These are phyloP conservation scores for Elsinoe fawcettii DNA, from an alignment of 2,329 filamentous ascomycete genomes.

Conservation along the genomic window DNA sequence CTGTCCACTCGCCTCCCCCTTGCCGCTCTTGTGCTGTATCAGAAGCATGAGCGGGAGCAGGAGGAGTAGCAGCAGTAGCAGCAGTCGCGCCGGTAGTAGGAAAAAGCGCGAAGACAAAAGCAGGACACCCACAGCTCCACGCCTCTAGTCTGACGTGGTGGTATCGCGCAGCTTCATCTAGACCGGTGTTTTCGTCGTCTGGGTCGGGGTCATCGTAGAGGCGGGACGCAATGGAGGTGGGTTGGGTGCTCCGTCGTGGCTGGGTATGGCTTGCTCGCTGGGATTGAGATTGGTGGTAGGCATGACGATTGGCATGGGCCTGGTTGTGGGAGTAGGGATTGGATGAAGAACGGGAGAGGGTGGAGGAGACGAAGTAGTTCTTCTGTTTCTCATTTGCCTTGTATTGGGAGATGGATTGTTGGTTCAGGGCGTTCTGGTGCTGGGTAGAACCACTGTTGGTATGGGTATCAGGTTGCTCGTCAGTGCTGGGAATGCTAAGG, in stretches of 20 bases:
- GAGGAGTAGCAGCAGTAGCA: no score
- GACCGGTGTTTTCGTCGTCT: background rate
- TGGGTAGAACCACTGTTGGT: background rate
- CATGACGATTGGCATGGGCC: no score
- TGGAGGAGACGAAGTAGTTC: conserved; percentile 58
- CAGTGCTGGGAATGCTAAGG: background rate
- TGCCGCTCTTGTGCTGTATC: background rate
- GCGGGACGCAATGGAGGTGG: conserved; percentile 1
- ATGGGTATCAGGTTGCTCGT: no score
- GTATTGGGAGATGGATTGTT: no score
- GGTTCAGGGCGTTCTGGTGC: background rate
- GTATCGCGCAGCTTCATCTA: conserved; percentile 41
- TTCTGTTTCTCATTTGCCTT: background rate
- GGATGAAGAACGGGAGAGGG: conserved; percentile 31
- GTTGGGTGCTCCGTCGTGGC: background rate
- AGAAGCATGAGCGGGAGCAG: background rate
- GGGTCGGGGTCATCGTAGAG: conserved; percentile 10
- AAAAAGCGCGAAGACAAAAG: conserved; percentile 73
- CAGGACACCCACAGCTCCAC: conserved; percentile 88
- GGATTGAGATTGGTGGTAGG: no score
- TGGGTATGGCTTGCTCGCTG: no score
- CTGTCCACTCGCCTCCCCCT: no score
- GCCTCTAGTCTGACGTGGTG: conserved; percentile 67
- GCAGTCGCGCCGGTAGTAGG: conserved; percentile 44
- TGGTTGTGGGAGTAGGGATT: conserved; percentile 12